phyloP scores from a whole-genome alignment of 2,329 filamentous ascomycete genomes.

The Scedosporium minutisporum region DNA sequence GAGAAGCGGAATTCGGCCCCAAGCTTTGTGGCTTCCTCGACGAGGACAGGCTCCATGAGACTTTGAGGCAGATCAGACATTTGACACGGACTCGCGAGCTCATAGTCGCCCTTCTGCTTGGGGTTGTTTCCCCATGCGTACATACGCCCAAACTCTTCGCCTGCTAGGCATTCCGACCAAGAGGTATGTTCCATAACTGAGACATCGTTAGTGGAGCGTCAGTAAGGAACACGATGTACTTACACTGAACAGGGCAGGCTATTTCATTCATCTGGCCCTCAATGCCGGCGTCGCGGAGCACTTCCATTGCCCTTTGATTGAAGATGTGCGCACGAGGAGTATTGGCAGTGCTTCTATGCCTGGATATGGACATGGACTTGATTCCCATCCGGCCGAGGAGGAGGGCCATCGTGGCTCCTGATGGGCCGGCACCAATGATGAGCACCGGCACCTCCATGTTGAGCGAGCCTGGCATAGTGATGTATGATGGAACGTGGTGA shows the following conservation, averaged over 20 bases:
- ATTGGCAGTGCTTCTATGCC: slow-evolving; percentile 27
- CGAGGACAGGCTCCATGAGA: slow-evolving; percentile 35
- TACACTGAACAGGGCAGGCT: slow-evolving; percentile 24
- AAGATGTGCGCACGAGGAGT: slow-evolving; percentile 39
- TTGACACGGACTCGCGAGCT: slow-evolving; percentile 31
- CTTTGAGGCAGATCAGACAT: slow-evolving; percentile 38
- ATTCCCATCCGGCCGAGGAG: slow-evolving; percentile 28
- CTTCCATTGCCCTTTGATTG: slow-evolving; percentile 18
- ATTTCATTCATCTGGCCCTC: not conserved
- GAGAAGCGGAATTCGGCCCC: slow-evolving; percentile 34
- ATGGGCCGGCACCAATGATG: slow-evolving; percentile 33
- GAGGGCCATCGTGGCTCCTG: slow-evolving; percentile 32
- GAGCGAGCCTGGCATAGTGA: not conserved
- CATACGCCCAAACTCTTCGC: slow-evolving; percentile 25
- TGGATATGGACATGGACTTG: slow-evolving; percentile 33
- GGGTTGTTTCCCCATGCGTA: slow-evolving; percentile 29
- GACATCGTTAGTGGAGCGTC: slow-evolving; percentile 11
- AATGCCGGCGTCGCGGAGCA: not conserved
- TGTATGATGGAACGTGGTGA: not conserved
- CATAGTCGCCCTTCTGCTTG: slow-evolving; percentile 29
- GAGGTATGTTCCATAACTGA: slow-evolving; percentile 24
- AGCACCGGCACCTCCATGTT: slow-evolving; percentile 25
- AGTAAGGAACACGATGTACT: not conserved
- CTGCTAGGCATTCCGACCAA: slow-evolving; percentile 27
- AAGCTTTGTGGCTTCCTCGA: slow-evolving; percentile 25